Percentiles rank a stretch among this genome's conserved stretches.
phyloP scores from a whole-genome alignment of 441 rosid genomes.

The Jatropha multifida region DNA sequence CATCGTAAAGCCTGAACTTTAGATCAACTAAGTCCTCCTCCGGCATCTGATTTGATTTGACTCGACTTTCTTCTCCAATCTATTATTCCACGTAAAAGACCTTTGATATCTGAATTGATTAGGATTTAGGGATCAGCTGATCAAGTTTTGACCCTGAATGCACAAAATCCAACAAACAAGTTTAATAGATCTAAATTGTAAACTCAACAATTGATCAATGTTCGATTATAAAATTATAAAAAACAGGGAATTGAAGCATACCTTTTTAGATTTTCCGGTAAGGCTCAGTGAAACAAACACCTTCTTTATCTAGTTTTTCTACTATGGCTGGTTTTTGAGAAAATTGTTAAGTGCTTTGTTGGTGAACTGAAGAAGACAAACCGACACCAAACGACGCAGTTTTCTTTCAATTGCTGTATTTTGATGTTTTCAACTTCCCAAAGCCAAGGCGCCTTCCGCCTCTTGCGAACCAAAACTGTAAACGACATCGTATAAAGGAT shows the following conservation, averaged over 20 bases:
- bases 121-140: conserved; percentile 15
- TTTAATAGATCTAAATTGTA: conserved; percentile 15
- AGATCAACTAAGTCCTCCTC: conserved; percentile 84
- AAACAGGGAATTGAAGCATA: conserved; percentile 16
- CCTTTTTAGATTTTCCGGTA: not conserved
- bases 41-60: conserved; percentile 62
- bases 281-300: not conserved
- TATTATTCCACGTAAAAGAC: conserved; percentile 18
- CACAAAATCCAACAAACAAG: conserved; percentile 1
- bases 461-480: not conserved
- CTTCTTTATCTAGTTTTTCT: conserved; percentile 14
- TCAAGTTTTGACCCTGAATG: conserved; percentile 25
- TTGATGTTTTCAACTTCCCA: not conserved
- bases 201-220: conserved; percentile 8
- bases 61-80: conserved; percentile 24
- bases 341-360: conserved; percentile 26
- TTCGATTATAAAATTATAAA: not conserved
- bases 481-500: conserved; percentile 17
- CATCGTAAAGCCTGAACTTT: conserved; percentile 87
- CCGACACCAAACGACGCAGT: conserved; percentile 25
- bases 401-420: not conserved
- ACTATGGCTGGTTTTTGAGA: conserved; percentile 28
- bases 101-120: conserved; percentile 18
- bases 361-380: conserved; percentile 39
- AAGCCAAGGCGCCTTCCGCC: not conserved